phyloP scores from a whole-genome alignment of 1,284 basidiomycete species.

The Fomitopsis palustris region DNA sequence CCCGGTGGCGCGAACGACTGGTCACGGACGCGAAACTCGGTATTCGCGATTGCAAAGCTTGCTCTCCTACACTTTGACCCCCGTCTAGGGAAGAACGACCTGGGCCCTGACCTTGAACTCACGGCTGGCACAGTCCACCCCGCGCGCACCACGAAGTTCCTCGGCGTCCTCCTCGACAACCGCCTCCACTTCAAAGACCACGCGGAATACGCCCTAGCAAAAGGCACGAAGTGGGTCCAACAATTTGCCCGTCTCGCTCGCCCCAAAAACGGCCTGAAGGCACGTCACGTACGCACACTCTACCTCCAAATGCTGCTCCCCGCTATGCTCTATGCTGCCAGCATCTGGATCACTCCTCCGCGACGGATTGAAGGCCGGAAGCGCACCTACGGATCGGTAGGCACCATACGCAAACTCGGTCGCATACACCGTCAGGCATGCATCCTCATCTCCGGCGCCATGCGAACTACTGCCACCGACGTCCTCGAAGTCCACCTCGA shows the following conservation, averaged over 20 bases:
- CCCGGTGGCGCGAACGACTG: slow-evolving; percentile 18
- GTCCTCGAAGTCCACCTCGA: slow-evolving; percentile 29
- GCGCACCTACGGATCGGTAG: slow-evolving; percentile 11
- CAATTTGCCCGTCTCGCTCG: slow-evolving; percentile 22
- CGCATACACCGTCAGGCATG: slow-evolving; percentile 31
- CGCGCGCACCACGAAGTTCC: slow-evolving; percentile 23
- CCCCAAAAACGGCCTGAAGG: slow-evolving; percentile 18
- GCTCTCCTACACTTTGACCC: slow-evolving; percentile 12
- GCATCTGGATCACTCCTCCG: slow-evolving; percentile 30
- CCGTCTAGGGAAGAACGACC: not conserved
- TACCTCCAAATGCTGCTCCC: slow-evolving; percentile 31
- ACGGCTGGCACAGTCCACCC: slow-evolving; percentile 8
- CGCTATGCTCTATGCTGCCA: slow-evolving; percentile 33
- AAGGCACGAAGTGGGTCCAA: slow-evolving; percentile 23
- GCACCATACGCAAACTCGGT: slow-evolving; percentile 10
- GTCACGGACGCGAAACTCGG: slow-evolving; percentile 20
- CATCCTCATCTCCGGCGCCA: slow-evolving; percentile 30
- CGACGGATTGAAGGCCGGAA: slow-evolving; percentile 8
- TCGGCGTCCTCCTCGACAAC: slow-evolving; percentile 35
- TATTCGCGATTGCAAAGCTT: slow-evolving; percentile 24
- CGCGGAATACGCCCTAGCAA: slow-evolving; percentile 22
- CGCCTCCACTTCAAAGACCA: slow-evolving; percentile 33
- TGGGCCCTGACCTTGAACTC: slow-evolving; percentile 9
- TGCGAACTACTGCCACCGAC: slow-evolving; percentile 30
- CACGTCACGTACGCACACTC: slow-evolving; percentile 11